A percentile compares a stretch with the other conserved stretches of the same genome.
These are phyloP conservation scores for Aspergillus versicolor DNA, from an alignment of 2,329 filamentous ascomycete species.

Conservation along the genomic window DNA sequence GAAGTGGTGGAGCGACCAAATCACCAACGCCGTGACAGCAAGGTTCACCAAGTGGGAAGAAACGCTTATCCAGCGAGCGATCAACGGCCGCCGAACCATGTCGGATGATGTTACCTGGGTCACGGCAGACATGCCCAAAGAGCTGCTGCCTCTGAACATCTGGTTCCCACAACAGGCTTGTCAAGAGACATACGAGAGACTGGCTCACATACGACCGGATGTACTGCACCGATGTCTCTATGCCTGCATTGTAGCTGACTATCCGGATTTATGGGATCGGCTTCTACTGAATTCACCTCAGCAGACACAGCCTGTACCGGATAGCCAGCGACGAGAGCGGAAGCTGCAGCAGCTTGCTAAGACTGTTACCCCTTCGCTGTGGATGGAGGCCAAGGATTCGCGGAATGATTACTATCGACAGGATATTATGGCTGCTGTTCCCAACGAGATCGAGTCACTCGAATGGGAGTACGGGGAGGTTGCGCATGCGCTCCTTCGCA, in stretches of 20 bases:
- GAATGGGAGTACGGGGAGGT: background rate
- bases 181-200: background rate
- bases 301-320: background rate
- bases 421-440: background rate
- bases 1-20: slow-evolving; percentile 26
- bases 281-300: background rate
- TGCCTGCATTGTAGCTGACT: background rate
- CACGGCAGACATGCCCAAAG: background rate
- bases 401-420: background rate
- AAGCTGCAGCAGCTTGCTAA: background rate
- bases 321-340: background rate
- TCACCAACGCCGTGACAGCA: background rate
- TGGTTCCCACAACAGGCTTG: background rate
- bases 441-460: background rate
- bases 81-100: slow-evolving; percentile 8
- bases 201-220: background rate
- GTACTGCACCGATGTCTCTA: background rate
- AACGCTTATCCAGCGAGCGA: background rate
- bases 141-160: background rate
- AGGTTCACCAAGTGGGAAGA: background rate
- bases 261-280: background rate
- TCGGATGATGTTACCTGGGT: background rate
- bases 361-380: background rate
- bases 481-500: background rate
- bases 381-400: background rate